Evolutionary conservation across 495 filamentous ascomycete species (phyloP), one percentile per base, ranked within the genome.

Genomic region (Cercophora newfieldiana): DNA sequence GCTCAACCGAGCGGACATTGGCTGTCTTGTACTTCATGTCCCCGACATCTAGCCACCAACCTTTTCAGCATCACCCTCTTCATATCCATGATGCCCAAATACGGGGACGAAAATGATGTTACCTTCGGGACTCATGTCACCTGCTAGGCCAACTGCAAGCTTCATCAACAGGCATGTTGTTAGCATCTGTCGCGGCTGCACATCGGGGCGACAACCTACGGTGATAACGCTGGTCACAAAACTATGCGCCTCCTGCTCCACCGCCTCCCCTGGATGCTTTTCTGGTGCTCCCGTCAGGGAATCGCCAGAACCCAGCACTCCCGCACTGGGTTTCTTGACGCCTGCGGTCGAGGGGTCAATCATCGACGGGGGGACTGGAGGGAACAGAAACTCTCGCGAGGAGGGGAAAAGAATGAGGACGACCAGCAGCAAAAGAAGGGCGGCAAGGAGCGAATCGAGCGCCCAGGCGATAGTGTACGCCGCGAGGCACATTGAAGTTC

Each of bases 221-320:
- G 82, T 83, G 7, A 89, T 87, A 65, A 93, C 86, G 31, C 87
- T 85, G 63, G 89, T 88, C 18, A 93, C 85, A 65, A 94, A 87
- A 66, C 91, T 92, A 64, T 80, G 86, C 6, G 92, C 92, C 75
- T 94, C 92, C 65, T 89, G 85, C 72, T 96, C 92, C 3, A 91
- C 90, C 1, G 91, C 90, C 76, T 94, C 92, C 29, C 92, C 92
- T 66, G 91, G 87, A 69, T 91, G 85, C 55, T 87, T 89, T 75
- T 94, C 90, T 3, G 91, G 89, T 0, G 88, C 91, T 8, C 91
- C 92, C 0, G 91, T 94, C 2, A 89, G 77, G 64, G 86, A 91
- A 59, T 91, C 55, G 25, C 30, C 90, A 24, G 89, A 84, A 14
- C 89, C 90, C 5, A 91, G 78, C 1, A 90, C 85, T 0, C 86